phyloP scores from a whole-genome alignment of 257 asterid species.

The Thymus quinquecostatus region DNA sequence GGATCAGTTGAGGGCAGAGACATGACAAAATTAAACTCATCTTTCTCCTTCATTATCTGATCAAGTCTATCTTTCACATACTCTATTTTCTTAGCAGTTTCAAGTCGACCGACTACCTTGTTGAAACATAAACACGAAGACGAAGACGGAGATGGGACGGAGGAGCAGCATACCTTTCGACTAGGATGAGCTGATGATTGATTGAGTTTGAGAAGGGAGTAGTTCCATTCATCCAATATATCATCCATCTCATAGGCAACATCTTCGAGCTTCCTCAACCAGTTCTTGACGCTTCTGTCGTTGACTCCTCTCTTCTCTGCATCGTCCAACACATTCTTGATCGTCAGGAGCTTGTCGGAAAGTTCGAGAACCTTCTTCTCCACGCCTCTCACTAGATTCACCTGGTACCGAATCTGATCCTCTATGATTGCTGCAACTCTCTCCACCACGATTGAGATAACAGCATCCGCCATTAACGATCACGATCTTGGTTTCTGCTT shows the following conservation, averaged over 20 bases:
- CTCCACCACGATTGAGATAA: too few relatives aligned
- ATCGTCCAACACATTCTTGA: not conserved
- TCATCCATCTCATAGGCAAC: not conserved
- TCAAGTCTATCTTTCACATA: not conserved
- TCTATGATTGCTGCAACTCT: too few relatives aligned
- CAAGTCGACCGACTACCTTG: not conserved
- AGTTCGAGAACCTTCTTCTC: not conserved
- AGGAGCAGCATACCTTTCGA: too few relatives aligned
- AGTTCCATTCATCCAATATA: constrained; percentile 1
- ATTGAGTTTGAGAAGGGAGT: too few relatives aligned
- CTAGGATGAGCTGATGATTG: too few relatives aligned
- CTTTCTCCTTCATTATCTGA: not conserved
- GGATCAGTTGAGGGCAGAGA: not conserved
- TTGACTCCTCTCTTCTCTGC: constrained; percentile 1
- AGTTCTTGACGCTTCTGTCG: not conserved
- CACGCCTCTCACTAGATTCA: not conserved
- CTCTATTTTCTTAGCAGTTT: not conserved
- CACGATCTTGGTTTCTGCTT: not conserved
- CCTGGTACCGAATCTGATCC: too few relatives aligned
- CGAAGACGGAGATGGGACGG: too few relatives aligned
- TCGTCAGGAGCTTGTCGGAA: not conserved
- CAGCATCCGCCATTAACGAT: not conserved
- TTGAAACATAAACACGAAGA: too few relatives aligned
- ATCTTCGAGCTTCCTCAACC: not conserved
- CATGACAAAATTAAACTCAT: not conserved